Conservation (phyloP, 805 yeast species). For the Diddensiella caesifluorescens region DNA sequence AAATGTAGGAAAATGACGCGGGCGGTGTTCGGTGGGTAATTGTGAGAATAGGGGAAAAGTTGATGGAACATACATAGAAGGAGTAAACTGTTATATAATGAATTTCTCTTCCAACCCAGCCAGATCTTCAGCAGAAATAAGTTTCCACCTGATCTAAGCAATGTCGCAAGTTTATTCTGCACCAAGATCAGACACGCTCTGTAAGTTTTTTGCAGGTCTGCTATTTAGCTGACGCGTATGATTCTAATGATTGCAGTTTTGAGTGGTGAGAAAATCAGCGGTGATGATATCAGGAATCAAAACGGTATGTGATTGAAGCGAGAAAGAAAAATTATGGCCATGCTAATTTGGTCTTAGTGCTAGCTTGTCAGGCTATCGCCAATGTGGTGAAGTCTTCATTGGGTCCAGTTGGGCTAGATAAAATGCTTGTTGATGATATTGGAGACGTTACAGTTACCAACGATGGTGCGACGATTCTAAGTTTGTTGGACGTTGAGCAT, state of each 20-base stretch:
- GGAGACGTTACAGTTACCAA: slow-evolving; percentile 98
- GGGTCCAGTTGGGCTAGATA: slow-evolving; percentile 98
- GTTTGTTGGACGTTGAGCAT: slow-evolving; percentile 90
- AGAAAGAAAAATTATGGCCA: too few relatives aligned
- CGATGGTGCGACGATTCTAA: slow-evolving; percentile 95
- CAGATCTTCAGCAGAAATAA: too few relatives aligned
- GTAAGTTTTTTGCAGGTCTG: slow-evolving; percentile 31
- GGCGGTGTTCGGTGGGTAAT: too few relatives aligned
- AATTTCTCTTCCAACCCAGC: too few relatives aligned
- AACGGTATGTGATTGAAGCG: slow-evolving; percentile 50
- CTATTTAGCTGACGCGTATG: background rate
- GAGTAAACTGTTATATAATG: too few relatives aligned
- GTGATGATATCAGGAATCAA: slow-evolving; percentile 94
- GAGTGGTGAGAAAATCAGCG: slow-evolving; percentile 93
- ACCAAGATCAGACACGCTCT: slow-evolving; percentile 86
- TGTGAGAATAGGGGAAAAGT: too few relatives aligned
- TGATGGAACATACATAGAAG: too few relatives aligned
- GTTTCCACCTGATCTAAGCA: too few relatives aligned
- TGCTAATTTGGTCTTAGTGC: slow-evolving; percentile 35
- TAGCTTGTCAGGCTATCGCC: slow-evolving; percentile 86
- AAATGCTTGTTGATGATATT: slow-evolving; percentile 97
- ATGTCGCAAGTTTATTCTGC: slow-evolving; percentile 66
- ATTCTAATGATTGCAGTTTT: slow-evolving; percentile 42
- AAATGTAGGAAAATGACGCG: too few relatives aligned
- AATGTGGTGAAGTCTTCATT: slow-evolving; percentile 84